Conservation (phyloP, 1,284 basidiomycete genomes). For the Puccinia horiana region DNA sequence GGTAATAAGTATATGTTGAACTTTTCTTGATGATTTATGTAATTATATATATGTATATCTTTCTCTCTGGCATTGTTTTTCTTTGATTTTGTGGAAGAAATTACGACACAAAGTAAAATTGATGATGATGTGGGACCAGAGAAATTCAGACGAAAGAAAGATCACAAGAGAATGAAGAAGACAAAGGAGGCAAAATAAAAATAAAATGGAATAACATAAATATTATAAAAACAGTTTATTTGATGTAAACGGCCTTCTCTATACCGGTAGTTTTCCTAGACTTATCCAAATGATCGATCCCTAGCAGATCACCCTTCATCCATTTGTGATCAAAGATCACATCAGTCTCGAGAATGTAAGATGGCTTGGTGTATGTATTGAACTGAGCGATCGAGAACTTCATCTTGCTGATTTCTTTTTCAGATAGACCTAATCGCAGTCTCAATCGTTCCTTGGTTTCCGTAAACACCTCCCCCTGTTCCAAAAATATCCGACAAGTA, state of each 20-base stretch:
- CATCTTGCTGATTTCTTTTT: constrained; percentile 94
- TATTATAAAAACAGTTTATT: constrained; percentile 29
- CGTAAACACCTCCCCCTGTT: constrained; percentile 81
- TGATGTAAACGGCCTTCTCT: constrained; percentile 50
- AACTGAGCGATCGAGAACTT: constrained; percentile 89
- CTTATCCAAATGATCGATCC: constrained; percentile 93
- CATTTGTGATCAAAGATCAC: constrained; percentile 97
- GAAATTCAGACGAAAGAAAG: background rate
- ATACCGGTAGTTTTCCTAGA: constrained; percentile 66
- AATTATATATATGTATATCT: background rate
- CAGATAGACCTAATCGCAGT: constrained; percentile 80
- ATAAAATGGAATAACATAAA: background rate
- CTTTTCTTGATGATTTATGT: background rate
- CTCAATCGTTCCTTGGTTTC: constrained; percentile 95
- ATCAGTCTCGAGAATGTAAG: constrained; percentile 95
- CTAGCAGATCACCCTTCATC: constrained; percentile 86
- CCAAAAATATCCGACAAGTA: background rate
- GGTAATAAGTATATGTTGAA: background rate
- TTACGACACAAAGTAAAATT: background rate
- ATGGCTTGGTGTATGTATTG: constrained; percentile 90
- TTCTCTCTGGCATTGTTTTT: background rate
- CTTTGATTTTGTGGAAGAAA: background rate
- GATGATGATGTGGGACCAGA: background rate
- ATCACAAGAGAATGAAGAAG: background rate
- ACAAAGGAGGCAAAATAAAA: background rate